These are phyloP conservation scores for Wickerhamomyces rabaulensis DNA, from an alignment of 805 yeast species.

Conservation along the genomic window DNA sequence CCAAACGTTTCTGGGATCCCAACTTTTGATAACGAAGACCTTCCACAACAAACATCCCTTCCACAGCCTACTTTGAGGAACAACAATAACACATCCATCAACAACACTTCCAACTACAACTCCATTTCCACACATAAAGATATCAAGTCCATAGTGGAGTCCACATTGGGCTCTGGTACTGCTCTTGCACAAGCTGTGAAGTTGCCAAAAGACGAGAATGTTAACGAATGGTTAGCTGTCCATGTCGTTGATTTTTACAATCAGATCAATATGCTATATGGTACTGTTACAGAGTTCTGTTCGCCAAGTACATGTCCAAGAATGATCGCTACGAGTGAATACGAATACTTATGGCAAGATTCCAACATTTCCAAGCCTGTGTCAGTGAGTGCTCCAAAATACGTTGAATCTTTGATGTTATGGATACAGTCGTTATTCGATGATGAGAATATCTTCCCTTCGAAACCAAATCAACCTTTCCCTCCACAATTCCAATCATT, in stretches of 20 bases:
- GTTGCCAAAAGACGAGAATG: conserved; percentile 87
- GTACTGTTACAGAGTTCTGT: conserved; percentile 93
- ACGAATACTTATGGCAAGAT: conserved; percentile 96
- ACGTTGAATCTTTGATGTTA: conserved; percentile 86
- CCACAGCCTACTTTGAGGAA: conserved; percentile 5
- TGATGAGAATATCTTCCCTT: conserved; percentile 85
- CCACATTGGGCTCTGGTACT: conserved; percentile 89
- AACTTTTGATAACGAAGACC: not conserved
- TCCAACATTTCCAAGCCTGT: conserved; percentile 65
- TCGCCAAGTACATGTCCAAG: conserved; percentile 92
- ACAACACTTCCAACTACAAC: conserved; percentile 19
- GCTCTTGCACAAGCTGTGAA: conserved; percentile 90
- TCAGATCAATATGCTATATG: conserved; percentile 94
- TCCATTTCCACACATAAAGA: conserved; percentile 57
- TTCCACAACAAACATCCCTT: conserved; percentile 7
- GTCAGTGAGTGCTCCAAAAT: conserved; percentile 89
- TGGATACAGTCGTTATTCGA: conserved; percentile 95
- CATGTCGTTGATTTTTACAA: conserved; percentile 97
- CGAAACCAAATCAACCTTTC: conserved; percentile 86
- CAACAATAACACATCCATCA: conserved; percentile 5
- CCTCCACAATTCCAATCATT: conserved; percentile 76
- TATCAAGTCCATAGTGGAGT: conserved; percentile 85
- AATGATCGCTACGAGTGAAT: conserved; percentile 97
- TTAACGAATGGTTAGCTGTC: conserved; percentile 93
- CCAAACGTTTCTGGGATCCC: conserved; percentile 1